phyloP scores from a whole-genome alignment of 1,284 basidiomycete species.

The Pascua sp. region DNA sequence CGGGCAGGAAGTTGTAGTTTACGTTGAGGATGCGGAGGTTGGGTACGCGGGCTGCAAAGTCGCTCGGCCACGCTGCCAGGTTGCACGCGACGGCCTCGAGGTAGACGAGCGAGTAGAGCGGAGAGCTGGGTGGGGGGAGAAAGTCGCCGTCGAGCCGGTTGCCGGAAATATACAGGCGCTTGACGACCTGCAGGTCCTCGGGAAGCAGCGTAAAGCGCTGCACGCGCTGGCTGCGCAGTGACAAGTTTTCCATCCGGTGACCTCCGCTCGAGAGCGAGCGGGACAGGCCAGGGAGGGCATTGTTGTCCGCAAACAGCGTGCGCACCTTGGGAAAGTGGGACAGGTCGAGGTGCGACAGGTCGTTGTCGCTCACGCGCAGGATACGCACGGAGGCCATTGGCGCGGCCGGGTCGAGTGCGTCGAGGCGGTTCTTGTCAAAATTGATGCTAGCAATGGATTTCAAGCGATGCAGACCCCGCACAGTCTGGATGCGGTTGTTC shows the following conservation, averaged over 20 bases:
- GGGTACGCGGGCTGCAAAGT: slow-evolving; percentile 66
- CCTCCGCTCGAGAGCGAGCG: slow-evolving; percentile 53
- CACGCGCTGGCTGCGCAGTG: slow-evolving; percentile 75
- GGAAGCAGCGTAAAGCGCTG: slow-evolving; percentile 51
- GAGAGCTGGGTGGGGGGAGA: slow-evolving; percentile 57
- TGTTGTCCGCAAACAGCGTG: slow-evolving; percentile 90
- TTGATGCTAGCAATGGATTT: slow-evolving; percentile 67
- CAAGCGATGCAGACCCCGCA: slow-evolving; percentile 63
- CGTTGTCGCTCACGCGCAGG: slow-evolving; percentile 80
- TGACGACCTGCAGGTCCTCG: slow-evolving; percentile 78
- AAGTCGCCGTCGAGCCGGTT: slow-evolving; percentile 49
- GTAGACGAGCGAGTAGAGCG: slow-evolving; percentile 77
- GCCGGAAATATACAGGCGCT: slow-evolving; percentile 86
- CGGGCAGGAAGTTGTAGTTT: slow-evolving; percentile 86
- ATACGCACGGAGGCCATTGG: slow-evolving; percentile 70
- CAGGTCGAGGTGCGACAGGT: slow-evolving; percentile 66
- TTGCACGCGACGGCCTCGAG: slow-evolving; percentile 90
- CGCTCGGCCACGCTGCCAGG: slow-evolving; percentile 67
- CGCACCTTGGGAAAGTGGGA: slow-evolving; percentile 68
- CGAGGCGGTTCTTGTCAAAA: slow-evolving; percentile 67
- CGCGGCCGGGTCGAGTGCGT: slow-evolving; percentile 22
- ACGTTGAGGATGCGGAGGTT: slow-evolving; percentile 90
- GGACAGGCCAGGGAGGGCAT: slow-evolving; percentile 58
- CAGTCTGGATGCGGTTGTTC: slow-evolving; percentile 64
- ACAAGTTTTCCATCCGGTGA: slow-evolving; percentile 80